Percentiles rank a stretch among this genome's conserved stretches.
These are phyloP conservation scores for Leccinum huronense DNA, from an alignment of 1,284 basidiomycete genomes.

Conservation along the genomic window DNA sequence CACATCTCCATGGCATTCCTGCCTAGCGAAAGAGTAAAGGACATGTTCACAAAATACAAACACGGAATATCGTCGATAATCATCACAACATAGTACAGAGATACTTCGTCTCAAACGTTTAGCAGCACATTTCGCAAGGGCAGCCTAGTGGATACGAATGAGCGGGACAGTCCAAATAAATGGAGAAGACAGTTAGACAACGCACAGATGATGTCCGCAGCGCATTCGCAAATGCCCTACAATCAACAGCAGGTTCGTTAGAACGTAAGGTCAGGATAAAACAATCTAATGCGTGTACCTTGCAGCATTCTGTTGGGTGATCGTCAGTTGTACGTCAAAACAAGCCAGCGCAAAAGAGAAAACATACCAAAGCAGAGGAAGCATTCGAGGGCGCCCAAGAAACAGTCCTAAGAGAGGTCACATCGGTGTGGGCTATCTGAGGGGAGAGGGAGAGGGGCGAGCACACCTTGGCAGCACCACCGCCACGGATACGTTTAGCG, in stretches of 20 bases:
- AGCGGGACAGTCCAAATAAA: neutral
- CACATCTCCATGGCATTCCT: neutral
- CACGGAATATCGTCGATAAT: slow-evolving; percentile 8
- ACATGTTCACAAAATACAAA: slow-evolving; percentile 15
- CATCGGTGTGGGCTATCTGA: neutral
- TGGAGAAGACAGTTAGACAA: neutral
- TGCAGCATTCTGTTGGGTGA: slow-evolving; percentile 32
- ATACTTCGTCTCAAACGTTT: neutral
- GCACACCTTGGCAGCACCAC: slow-evolving; percentile 47
- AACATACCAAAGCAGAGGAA: slow-evolving; percentile 56
- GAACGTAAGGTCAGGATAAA: neutral
- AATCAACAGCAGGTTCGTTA: slow-evolving; percentile 8
- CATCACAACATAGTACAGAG: slow-evolving; percentile 13
- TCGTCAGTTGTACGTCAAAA: slow-evolving; percentile 5
- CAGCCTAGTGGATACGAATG: slow-evolving; percentile 24
- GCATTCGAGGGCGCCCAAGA: slow-evolving; percentile 46
- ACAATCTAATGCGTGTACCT: slow-evolving; percentile 21
- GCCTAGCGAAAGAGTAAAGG: neutral
- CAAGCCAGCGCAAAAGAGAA: neutral
- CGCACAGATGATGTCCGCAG: slow-evolving; percentile 33
- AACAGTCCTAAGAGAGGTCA: slow-evolving; percentile 44
- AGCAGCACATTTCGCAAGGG: slow-evolving; percentile 37
- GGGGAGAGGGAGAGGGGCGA: neutral
- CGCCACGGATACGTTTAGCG: slow-evolving; percentile 49
- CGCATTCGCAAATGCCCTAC: slow-evolving; percentile 33